Evolutionary conservation across 2,329 filamentous ascomycete genomes (phyloP).

Genomic region (Alternaria atra): DNA sequence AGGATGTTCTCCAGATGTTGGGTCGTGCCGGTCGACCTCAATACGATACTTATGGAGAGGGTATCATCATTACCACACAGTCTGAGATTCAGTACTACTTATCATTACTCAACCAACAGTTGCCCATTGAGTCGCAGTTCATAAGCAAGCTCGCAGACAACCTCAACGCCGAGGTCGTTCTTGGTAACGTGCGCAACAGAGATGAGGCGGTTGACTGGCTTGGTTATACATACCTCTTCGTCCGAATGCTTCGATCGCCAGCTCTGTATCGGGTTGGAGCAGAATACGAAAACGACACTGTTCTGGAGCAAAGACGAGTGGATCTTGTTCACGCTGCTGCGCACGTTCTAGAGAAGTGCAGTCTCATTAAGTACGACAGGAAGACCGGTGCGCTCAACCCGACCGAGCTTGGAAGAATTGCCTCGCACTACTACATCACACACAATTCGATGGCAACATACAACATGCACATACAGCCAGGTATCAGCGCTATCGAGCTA

Average conservation of each 20-base stretch:
- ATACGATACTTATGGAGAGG: conserved; percentile 96
- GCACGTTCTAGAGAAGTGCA: conserved; percentile 83
- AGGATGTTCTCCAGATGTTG: conserved; percentile 98
- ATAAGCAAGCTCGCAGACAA: conserved; percentile 94
- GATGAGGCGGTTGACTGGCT: conserved; percentile 99
- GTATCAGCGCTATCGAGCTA: conserved; percentile 90
- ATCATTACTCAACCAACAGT: conserved; percentile 93
- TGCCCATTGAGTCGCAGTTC: conserved; percentile 97
- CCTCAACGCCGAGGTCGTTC: conserved; percentile 92
- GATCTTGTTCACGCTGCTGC: conserved; percentile 96
- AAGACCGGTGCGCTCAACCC: conserved; percentile 87
- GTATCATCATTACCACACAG: conserved; percentile 98
- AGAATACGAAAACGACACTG: conserved; percentile 92
- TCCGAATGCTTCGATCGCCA: conserved; percentile 95
- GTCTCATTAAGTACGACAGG: conserved; percentile 93
- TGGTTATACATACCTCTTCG: conserved; percentile 96
- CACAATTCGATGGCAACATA: conserved; percentile 97
- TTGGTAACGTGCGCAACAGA: conserved; percentile 88
- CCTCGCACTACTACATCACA: conserved; percentile 98
- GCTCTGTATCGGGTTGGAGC: conserved; percentile 94
- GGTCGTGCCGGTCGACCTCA: conserved; percentile 96
- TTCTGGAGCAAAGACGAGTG: conserved; percentile 95
- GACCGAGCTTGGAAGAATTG: conserved; percentile 93
- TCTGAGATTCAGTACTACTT: conserved; percentile 96
- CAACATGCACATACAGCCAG: conserved; percentile 92